A percentile compares a stretch with the other conserved stretches of the same genome.
Evolutionary conservation across 2,329 filamentous ascomycete genomes (phyloP).

Genomic region (Lasiodiplodia citricola): DNA sequence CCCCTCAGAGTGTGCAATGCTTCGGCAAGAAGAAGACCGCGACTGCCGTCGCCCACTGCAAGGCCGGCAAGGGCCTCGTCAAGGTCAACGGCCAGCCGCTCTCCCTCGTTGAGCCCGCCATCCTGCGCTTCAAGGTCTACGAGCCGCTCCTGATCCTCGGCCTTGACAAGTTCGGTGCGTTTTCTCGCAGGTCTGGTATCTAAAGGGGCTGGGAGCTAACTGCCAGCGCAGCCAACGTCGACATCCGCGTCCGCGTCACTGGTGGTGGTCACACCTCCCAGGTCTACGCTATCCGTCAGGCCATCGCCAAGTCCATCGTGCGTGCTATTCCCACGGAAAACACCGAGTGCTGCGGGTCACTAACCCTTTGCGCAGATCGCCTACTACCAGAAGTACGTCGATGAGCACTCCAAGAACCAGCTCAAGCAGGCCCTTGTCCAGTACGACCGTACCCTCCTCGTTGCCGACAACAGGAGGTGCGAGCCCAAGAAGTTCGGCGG

Average conservation of each 20-base stretch:
- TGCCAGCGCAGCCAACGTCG: constrained; percentile 69
- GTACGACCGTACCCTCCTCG: constrained; percentile 96
- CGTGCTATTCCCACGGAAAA: constrained; percentile 31
- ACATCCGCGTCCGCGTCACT: constrained; percentile 94
- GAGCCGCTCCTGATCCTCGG: constrained; percentile 97
- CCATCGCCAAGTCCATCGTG: constrained; percentile 93
- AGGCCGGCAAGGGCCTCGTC: constrained; percentile 88
- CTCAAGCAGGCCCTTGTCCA: constrained; percentile 95
- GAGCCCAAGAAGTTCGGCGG: constrained; percentile 99
- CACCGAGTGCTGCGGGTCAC: background rate
- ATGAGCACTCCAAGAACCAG: constrained; percentile 99
- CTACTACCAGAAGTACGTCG: constrained; percentile 99
- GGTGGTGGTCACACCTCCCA: constrained; percentile 98
- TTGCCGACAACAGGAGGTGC: constrained; percentile 98
- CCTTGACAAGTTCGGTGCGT: constrained; percentile 86
- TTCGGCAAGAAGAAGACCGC: constrained; percentile 85
- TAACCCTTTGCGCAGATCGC: constrained; percentile 59
- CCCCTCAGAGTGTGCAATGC: constrained; percentile 72
- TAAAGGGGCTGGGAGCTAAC: constrained; percentile 30
- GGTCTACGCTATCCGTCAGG: constrained; percentile 98
- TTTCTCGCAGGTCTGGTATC: background rate
- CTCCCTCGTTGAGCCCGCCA: constrained; percentile 90
- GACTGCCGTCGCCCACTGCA: constrained; percentile 89
- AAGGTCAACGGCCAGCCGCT: constrained; percentile 99
- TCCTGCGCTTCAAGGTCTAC: constrained; percentile 99